phyloP scores from a whole-genome alignment of 2,329 filamentous ascomycete genomes.

The Neobulgaria alba region DNA sequence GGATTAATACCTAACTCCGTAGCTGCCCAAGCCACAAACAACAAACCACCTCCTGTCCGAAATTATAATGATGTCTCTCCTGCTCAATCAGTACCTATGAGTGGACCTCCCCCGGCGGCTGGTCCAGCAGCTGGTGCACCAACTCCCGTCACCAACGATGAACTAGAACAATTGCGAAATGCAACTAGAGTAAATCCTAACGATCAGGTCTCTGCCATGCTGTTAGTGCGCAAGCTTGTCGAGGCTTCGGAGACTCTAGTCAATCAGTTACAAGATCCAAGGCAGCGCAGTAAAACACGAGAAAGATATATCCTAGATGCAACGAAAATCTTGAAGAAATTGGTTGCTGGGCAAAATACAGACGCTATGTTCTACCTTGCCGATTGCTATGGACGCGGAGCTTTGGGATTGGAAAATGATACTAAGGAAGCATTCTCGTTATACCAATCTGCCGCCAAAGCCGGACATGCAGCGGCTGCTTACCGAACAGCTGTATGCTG shows the following conservation, averaged over 20 bases:
- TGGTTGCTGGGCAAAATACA: slow-evolving; percentile 61
- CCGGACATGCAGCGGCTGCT: slow-evolving; percentile 75
- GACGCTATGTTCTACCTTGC: slow-evolving; percentile 93
- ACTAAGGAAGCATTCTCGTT: slow-evolving; percentile 87
- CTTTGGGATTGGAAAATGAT: slow-evolving; percentile 70
- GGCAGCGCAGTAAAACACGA: slow-evolving; percentile 62
- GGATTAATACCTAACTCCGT: slow-evolving; percentile 53
- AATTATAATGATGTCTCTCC: slow-evolving; percentile 27
- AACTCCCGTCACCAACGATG: slow-evolving; percentile 58
- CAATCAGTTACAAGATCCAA: slow-evolving; percentile 55
- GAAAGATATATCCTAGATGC: slow-evolving; percentile 82
- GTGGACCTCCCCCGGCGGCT: slow-evolving; percentile 5
- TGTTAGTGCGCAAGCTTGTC: slow-evolving; percentile 72
- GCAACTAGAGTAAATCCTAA: slow-evolving; percentile 61
- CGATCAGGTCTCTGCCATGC: slow-evolving; percentile 63
- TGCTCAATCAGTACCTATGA: slow-evolving; percentile 8
- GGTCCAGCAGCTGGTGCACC: slow-evolving; percentile 3
- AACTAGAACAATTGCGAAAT: slow-evolving; percentile 66
- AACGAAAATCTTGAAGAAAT: slow-evolving; percentile 85
- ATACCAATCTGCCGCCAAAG: slow-evolving; percentile 89
- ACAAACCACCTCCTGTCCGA: slow-evolving; percentile 45
- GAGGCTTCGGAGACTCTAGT: slow-evolving; percentile 76
- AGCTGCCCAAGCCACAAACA: slow-evolving; percentile 39
- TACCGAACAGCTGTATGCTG: slow-evolving; percentile 96
- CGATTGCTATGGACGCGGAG: slow-evolving; percentile 77